phyloP scores from a whole-genome alignment of 139 green algal species.

The Ostreobium quekettii region DNA sequence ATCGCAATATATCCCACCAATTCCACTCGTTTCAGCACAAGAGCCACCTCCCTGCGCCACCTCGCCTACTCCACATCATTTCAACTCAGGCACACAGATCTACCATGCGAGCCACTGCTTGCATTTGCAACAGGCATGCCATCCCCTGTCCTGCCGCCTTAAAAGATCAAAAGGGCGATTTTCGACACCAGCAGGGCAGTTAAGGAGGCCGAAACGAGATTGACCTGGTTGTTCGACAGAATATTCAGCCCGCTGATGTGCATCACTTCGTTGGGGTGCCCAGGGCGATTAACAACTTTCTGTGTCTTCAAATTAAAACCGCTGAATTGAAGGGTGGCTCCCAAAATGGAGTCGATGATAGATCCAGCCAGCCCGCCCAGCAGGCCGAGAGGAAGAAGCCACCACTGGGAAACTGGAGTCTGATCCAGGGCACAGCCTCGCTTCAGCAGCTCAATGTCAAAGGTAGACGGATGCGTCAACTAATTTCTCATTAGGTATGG shows the following conservation, averaged over 20 bases:
- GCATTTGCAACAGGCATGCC: no score
- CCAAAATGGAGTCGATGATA: constrained; percentile 85
- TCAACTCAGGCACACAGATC: no score
- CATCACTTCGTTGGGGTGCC: background rate
- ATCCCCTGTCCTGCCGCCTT: no score
- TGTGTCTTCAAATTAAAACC: constrained; percentile 5
- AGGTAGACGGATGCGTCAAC: no score
- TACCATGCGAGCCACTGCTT: no score
- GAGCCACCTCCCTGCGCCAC: no score
- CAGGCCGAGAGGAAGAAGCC: constrained; percentile 49
- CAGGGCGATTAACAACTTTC: constrained; percentile 21
- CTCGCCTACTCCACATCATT: no score
- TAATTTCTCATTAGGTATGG: no score
- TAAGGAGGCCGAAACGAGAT: constrained; percentile 8
- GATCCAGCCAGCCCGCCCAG: constrained; percentile 67
- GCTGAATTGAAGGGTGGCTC: constrained; percentile 85
- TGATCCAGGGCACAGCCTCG: no score
- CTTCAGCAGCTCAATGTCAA: no score
- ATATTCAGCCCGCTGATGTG: constrained; percentile 6
- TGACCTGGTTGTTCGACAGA: constrained; percentile 20
- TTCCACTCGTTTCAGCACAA: no score
- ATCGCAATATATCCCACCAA: no score
- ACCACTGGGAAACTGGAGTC: constrained; percentile 51
- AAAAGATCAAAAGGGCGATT: constrained; percentile 1
- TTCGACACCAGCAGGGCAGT: background rate